These are phyloP conservation scores for Penicillium pancosmium DNA, from an alignment of 495 filamentous ascomycete species.

Conservation along the genomic window DNA sequence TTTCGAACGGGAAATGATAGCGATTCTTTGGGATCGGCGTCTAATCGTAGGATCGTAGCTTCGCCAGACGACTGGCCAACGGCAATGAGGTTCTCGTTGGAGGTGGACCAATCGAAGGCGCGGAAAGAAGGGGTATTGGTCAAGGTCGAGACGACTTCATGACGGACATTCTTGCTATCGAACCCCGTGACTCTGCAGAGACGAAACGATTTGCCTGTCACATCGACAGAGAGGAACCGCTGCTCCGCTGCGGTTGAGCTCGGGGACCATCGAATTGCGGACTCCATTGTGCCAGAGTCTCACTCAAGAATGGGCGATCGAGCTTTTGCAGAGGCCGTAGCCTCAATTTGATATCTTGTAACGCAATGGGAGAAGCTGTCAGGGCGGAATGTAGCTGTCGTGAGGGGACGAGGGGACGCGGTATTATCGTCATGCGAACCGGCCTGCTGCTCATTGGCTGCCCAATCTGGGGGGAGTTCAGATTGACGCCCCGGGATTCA, in stretches of 20 bases:
- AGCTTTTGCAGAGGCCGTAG: conserved; percentile 16
- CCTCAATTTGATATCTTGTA: conserved; percentile 9
- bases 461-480: conserved; percentile 33
- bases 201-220: conserved; percentile 75
- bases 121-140: conserved; percentile 82
- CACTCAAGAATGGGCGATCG: background rate
- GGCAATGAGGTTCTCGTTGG: conserved; percentile 74
- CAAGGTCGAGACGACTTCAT: conserved; percentile 69
- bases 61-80: conserved; percentile 85
- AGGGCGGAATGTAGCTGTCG: background rate
- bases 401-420: conserved; percentile 20
- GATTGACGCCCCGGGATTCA: conserved; percentile 28
- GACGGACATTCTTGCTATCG: conserved; percentile 60
- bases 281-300: conserved; percentile 54
- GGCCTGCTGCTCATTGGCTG: conserved; percentile 32
- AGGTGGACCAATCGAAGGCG: conserved; percentile 94
- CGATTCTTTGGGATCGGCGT: conserved; percentile 62
- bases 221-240: conserved; percentile 83
- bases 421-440: conserved; percentile 28
- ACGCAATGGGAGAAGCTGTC: conserved; percentile 9
- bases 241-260: conserved; percentile 65
- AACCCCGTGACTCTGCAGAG: conserved; percentile 72
- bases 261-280: conserved; percentile 86
- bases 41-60: conserved; percentile 77
- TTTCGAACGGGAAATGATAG: conserved; percentile 80